Evolutionary conservation across 1,284 basidiomycete genomes (phyloP).

Genomic region (Lentinula novae-zelandiae): DNA sequence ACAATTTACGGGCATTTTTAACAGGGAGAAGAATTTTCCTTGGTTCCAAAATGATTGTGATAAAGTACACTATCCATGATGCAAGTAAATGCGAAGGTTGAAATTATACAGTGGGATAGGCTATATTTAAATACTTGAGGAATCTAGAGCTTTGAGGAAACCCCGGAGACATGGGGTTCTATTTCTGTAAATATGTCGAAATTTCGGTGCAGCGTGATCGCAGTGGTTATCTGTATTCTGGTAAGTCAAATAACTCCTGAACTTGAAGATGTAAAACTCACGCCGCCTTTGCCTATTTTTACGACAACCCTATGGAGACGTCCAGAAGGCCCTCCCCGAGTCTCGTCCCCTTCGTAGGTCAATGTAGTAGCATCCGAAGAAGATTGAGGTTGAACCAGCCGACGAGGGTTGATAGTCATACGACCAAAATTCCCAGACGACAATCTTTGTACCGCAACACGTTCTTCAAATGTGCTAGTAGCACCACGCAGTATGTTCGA

Average conservation of each 20-base stretch:
- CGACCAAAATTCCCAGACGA: conserved; percentile 53
- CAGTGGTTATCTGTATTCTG: conserved; percentile 36
- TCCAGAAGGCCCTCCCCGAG: conserved; percentile 54
- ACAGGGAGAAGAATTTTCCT: no score
- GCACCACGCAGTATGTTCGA: conserved; percentile 41
- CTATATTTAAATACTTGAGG: no score
- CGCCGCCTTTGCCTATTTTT: conserved; percentile 41
- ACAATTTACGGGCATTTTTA: no score
- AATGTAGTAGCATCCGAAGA: conserved; percentile 38
- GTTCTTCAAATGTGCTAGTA: conserved; percentile 39
- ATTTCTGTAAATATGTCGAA: conserved; percentile 57
- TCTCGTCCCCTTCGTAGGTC: conserved; percentile 67
- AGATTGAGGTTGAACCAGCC: conserved; percentile 28
- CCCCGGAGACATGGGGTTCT: conserved; percentile 21
- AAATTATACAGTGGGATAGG: background rate
- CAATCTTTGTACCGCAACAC: conserved; percentile 41
- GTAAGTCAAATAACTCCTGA: background rate
- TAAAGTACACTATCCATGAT: no score
- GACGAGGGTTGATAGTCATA: conserved; percentile 53
- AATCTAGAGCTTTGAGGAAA: conserved; percentile 2
- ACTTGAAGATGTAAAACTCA: conserved; percentile 27
- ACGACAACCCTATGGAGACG: conserved; percentile 52
- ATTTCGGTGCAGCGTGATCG: conserved; percentile 50
- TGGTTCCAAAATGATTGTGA: no score
- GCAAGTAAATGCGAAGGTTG: no score